A percentile compares a stretch with the other conserved stretches of the same genome.
These are phyloP conservation scores for Mortierella sp. DNA, from an alignment of 371 early-diverging fungal species.

Conservation along the genomic window DNA sequence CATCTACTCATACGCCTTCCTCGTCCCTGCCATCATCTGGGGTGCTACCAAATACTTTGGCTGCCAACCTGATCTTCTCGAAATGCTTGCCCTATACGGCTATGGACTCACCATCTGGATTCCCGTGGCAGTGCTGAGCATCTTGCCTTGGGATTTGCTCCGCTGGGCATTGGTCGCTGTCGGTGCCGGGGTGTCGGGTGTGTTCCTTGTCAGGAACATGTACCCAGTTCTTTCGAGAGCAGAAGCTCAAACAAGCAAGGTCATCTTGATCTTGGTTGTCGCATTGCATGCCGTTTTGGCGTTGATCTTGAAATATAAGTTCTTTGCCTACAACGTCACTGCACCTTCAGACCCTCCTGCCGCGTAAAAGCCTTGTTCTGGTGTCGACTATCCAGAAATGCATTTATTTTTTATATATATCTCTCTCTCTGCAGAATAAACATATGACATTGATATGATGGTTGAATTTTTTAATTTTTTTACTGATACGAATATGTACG, in stretches of 20 bases:
- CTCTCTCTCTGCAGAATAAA: not conserved
- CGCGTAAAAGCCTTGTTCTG: not conserved
- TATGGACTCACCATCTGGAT: constrained; percentile 94
- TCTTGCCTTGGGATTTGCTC: constrained; percentile 19
- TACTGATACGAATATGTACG: not conserved
- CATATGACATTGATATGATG: not conserved
- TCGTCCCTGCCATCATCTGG: constrained; percentile 84
- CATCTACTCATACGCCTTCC: constrained; percentile 84
- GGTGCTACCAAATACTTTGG: constrained; percentile 88
- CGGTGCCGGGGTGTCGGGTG: constrained; percentile 22
- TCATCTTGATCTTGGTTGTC: constrained; percentile 76
- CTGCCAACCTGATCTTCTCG: constrained; percentile 83
- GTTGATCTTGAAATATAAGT: constrained; percentile 84
- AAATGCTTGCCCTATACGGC: constrained; percentile 90
- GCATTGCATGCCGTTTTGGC: constrained; percentile 79
- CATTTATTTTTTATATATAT: not conserved
- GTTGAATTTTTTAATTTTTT: not conserved
- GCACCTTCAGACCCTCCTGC: not conserved
- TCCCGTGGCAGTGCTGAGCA: constrained; percentile 82
- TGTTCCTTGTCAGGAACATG: constrained; percentile 62
- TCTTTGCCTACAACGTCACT: constrained; percentile 64
- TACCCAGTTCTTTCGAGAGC: constrained; percentile 74
- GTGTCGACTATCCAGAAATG: not conserved
- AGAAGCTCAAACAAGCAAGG: constrained; percentile 73
- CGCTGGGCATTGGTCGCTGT: constrained; percentile 35